Evolutionary conservation across 148 eudicot genomes (phyloP).

Genomic region (Rhododendron griersonianum): DNA sequence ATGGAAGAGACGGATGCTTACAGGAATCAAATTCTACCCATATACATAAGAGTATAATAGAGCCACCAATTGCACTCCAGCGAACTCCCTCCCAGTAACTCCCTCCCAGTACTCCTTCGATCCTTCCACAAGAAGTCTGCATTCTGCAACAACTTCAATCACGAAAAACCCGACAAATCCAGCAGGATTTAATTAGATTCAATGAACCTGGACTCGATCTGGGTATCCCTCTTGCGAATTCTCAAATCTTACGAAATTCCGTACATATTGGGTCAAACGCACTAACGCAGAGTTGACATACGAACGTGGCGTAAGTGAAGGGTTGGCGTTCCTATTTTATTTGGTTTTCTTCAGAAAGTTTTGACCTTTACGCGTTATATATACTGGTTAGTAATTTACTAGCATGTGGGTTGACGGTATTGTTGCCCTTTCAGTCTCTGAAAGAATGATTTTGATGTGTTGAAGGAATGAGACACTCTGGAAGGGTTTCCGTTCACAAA

Average conservation of each 20-base stretch:
- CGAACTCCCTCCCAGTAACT: no score
- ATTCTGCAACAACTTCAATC: background rate
- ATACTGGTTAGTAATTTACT: background rate
- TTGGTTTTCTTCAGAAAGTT: background rate
- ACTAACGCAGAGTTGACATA: background rate
- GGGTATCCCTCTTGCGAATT: background rate
- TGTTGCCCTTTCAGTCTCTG: background rate
- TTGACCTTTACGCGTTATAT: background rate
- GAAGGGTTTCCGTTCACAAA: background rate
- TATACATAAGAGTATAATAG: no score
- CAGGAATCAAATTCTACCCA: no score
- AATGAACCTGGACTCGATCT: slow-evolving; percentile 15
- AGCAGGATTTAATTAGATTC: background rate
- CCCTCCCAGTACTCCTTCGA: background rate
- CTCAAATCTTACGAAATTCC: background rate
- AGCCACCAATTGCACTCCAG: no score
- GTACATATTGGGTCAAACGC: background rate
- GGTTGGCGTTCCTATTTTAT: background rate
- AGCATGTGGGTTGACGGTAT: background rate
- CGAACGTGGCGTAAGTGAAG: background rate
- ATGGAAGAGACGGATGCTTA: no score
- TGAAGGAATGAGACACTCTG: background rate
- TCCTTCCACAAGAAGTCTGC: background rate
- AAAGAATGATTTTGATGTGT: background rate
- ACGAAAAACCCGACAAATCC: background rate